A percentile compares a stretch with the other conserved stretches of the same genome.
phyloP scores from a whole-genome alignment of 345 rosid genomes.

The Hibiscus syriacus region DNA sequence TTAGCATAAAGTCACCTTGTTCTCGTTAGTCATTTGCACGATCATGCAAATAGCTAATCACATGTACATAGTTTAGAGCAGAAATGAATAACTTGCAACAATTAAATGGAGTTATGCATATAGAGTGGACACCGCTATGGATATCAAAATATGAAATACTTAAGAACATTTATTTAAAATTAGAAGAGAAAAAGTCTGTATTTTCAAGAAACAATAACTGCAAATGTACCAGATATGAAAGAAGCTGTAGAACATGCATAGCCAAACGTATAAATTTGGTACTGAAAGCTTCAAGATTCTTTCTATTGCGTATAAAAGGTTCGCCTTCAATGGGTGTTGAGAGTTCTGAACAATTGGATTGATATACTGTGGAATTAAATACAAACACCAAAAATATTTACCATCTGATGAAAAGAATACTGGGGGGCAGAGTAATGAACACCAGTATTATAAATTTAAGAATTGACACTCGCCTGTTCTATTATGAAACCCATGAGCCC shows the following conservation, averaged over 20 bases:
- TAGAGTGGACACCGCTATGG: neutral
- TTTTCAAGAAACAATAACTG: slow-evolving; percentile 1
- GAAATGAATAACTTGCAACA: neutral
- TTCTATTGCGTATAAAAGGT: slow-evolving; percentile 74
- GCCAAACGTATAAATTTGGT: slow-evolving; percentile 94
- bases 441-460: neutral
- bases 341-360: slow-evolving; percentile 95
- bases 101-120: neutral
- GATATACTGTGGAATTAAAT: slow-evolving; percentile 68
- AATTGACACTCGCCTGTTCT: slow-evolving; percentile 61
- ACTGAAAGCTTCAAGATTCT: slow-evolving; percentile 97
- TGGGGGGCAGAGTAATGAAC: slow-evolving; percentile 7
- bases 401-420: neutral
- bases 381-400: slow-evolving; percentile 19
- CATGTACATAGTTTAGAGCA: neutral
- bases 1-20: neutral
- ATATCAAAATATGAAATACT: neutral
- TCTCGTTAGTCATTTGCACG: neutral
- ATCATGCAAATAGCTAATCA: neutral
- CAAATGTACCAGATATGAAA: slow-evolving; percentile 82
- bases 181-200: slow-evolving; percentile 1
- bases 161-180: neutral
- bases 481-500: slow-evolving; percentile 96
- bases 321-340: slow-evolving; percentile 87
- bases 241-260: slow-evolving; percentile 97